Conservation (phyloP, 768 basidiomycete species). For the Boletus coccyginus region DNA sequence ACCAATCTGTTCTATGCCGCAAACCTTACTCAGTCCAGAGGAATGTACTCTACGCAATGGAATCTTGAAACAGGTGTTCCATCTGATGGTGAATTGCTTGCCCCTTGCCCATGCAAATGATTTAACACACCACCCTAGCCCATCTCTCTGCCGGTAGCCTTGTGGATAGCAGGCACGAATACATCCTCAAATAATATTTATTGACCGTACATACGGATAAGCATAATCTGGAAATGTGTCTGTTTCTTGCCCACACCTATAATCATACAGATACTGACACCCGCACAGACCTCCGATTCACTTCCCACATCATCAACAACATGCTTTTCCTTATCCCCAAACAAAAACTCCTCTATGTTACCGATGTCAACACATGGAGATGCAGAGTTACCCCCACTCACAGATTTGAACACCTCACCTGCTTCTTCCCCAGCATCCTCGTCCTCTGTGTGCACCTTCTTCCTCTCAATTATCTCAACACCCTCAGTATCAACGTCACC, state of each 20-base stretch:
- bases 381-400: constrained; percentile 37
- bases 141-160: constrained; percentile 58
- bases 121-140: constrained; percentile 13
- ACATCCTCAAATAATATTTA: constrained; percentile 70
- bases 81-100: constrained; percentile 39
- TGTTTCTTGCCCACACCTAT: constrained; percentile 17
- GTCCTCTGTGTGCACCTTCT: constrained; percentile 68
- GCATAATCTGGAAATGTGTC: constrained; percentile 65
- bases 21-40: constrained; percentile 44
- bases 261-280: neutral
- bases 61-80: constrained; percentile 46
- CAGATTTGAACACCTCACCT: constrained; percentile 67
- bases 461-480: constrained; percentile 49
- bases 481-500: constrained; percentile 44
- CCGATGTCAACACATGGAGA: constrained; percentile 39
- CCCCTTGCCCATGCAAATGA: neutral
- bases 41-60: constrained; percentile 66
- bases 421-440: constrained; percentile 75
- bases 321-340: constrained; percentile 31
- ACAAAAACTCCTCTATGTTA: constrained; percentile 50
- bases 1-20: constrained; percentile 47
- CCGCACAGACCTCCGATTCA: constrained; percentile 53
- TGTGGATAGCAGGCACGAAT: constrained; percentile 76
- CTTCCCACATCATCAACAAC: constrained; percentile 58
- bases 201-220: constrained; percentile 62